Evolutionary conservation across 352 stramenopile genomes (phyloP), one percentile per base, ranked within the genome.

Genomic region (Phytophthora colocasiae): DNA sequence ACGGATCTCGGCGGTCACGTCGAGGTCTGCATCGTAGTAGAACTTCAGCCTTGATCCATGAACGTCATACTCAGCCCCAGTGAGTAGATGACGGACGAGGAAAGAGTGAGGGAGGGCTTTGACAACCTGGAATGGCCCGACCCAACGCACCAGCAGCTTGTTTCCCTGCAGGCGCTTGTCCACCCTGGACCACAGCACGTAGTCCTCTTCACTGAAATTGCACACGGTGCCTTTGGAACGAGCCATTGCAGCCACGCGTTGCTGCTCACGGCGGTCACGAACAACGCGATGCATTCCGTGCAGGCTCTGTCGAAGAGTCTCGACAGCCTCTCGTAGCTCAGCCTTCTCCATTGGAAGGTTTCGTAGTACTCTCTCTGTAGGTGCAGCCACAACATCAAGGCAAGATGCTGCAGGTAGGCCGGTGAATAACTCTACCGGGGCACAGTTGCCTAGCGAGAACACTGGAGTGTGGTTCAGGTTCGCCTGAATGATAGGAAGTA

Each of bases 71-170:
- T 57, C 32, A 29, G 5, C 43, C 4, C 27, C 43, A 54, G 50
- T 62, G 11, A 66, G 49, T 32, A 66, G 49, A n/a, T 62, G 55
- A 2, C 53, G 27, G 32, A 71, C 53, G 34, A 62, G 17, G 27
- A 71, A 66, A 2, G 47, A 66, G 38, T 71, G 49, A 2, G 36
- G 47, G 6, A 48, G 38, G 22, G 22, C 51, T 24, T 58, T 52
- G 2, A 14, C 26, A 29, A 65, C 63, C 10, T 57, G 39, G 26
- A 71, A 71, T 3, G 47, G 48, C 0, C 48, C 54, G 0, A 66
- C 55, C 63, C 48, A 56, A n/a, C 41, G 47, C 2, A 64, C 53
- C 0, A 59, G 19, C 11, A 65, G 24, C 39, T 59, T 70, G 22
- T 15, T 22, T 2, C 38, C 47, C n/a, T 49, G 41, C 10, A 70